Evolutionary conservation across 2,329 filamentous ascomycete genomes (phyloP), one percentile per base, ranked within the genome.

Genomic region (Xylaria multiplex): DNA sequence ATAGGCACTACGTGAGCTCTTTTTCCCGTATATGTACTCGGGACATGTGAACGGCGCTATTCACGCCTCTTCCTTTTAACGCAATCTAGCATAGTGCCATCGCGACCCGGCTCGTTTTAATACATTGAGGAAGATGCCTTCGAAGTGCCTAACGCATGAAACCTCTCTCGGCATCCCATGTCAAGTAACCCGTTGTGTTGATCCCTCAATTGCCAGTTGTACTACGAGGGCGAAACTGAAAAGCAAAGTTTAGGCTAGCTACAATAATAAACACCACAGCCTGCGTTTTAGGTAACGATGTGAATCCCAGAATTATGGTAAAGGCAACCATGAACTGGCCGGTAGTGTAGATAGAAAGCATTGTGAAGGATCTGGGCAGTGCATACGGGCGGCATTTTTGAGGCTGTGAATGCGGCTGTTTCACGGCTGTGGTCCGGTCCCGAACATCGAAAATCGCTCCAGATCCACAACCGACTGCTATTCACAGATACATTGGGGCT

Each of bases 321-420:
- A 30, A n/a, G 32, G 16, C 14, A 30, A 37, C 6, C 27, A 24
- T 22, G 55, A 27, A 30, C 16, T 50, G n/a, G 35, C 3, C 24
- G 45, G n/a, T 45, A 45, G 42, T 19, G 6, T 45, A 45, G 11
- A 7, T 24, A 48, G 45, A 11, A 50, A 13, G 16, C 35, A 37
- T 37, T 8, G 37, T 3, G 35, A n/a, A 58, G 43, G 40, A 53
- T 52, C 19, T 24, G 46, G 63, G 59, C 53, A 42, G 64, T 52
- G 60, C 32, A 43, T 32, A 48, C 42, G 40, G 61, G 60, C 60
- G 56, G 46, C 40, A 42, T 45, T 63, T 52, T 52, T 57, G 55
- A 59, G 64, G 64, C 56, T 60, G 56, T 64, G 56, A 57, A 52
- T 49, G 64, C 59, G 64, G 59, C 59, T 66, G 45, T 56, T 55